phyloP scores from a whole-genome alignment of 2,329 filamentous ascomycete genomes.

The Verticillium klebahnii region DNA sequence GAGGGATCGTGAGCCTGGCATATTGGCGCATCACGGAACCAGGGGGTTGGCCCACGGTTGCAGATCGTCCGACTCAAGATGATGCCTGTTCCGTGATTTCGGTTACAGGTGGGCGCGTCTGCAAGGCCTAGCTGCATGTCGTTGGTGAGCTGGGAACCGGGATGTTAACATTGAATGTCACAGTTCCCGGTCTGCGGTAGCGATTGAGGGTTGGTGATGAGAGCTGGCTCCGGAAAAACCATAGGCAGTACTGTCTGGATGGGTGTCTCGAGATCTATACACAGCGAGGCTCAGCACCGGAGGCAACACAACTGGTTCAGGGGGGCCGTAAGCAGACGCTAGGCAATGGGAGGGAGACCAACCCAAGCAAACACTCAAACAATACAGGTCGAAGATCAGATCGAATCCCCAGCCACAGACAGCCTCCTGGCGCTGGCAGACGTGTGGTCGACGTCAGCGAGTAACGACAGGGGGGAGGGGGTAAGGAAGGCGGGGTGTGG shows the following conservation, averaged over 20 bases:
- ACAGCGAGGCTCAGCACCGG: background rate
- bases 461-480: background rate
- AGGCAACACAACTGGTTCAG: background rate
- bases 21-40: background rate
- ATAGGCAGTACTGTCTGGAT: background rate
- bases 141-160: background rate
- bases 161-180: background rate
- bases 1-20: background rate
- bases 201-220: background rate
- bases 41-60: no score
- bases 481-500: background rate
- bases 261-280: background rate
- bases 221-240: background rate
- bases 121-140: background rate
- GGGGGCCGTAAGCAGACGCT: background rate
- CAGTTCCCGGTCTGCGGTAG: background rate
- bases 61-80: background rate
- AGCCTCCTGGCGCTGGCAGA: background rate
- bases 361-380: no score
- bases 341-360: background rate
- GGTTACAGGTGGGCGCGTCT: background rate
- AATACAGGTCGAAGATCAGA: background rate
- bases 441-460: background rate
- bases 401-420: background rate
- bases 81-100: background rate